phyloP scores from a whole-genome alignment of 108 stramenopile genomes.

The Fragilariopsis cylindrus region DNA sequence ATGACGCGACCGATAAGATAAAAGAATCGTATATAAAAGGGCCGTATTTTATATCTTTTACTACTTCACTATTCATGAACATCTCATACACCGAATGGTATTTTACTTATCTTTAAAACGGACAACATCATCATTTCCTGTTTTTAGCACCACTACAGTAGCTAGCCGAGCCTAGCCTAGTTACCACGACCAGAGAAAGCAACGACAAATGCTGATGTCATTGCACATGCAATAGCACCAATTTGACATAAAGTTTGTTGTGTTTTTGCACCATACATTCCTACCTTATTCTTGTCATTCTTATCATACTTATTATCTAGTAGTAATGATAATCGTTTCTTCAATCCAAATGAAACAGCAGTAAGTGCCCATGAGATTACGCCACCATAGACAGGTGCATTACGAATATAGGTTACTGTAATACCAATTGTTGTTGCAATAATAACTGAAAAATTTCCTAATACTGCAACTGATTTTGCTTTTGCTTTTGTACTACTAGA shows the following conservation, averaged over 20 bases:
- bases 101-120: no score
- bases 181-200: no score
- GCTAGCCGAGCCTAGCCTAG: no score
- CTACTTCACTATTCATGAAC: no score
- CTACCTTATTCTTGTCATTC: slow-evolving; percentile 3
- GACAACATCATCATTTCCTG: no score
- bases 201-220: background rate
- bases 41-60: no score
- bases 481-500: background rate
- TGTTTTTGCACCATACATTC: slow-evolving; percentile 12
- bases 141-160: no score
- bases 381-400: slow-evolving; percentile 59
- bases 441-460: slow-evolving; percentile 66
- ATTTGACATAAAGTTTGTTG: slow-evolving; percentile 7
- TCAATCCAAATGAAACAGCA: slow-evolving; percentile 40
- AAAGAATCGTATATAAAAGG: no score
- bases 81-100: no score
- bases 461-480: slow-evolving; percentile 28
- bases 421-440: slow-evolving; percentile 62
- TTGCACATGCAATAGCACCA: slow-evolving; percentile 9
- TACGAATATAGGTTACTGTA: slow-evolving; percentile 32
- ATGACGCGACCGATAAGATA: no score
- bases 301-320: background rate
- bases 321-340: background rate
- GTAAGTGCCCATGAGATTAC: slow-evolving; percentile 76